Base-by-base conservation (phyloP, 805 yeast genomes). In the Starmerella scarabaei region DNA sequence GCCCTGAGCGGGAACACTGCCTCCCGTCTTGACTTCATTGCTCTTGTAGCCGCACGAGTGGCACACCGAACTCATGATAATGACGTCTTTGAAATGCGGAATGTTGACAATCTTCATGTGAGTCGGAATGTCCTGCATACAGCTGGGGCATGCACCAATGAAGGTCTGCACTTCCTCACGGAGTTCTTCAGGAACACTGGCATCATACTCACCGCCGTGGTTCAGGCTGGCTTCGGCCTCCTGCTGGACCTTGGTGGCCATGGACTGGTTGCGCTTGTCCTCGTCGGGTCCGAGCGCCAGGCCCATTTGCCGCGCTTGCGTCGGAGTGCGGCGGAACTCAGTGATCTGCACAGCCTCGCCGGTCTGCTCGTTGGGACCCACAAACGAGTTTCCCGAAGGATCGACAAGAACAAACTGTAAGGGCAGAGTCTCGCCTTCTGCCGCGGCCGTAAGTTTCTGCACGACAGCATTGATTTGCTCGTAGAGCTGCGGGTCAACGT, bases 1-100 rank as follows among this genome's bases (percentile, higher is more conserved):
- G 46, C 96, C 99, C 59, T 76, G 69, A 3, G 67, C 79, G 24
- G 98, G 96, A 35, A 91, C 79, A 7, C 80, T 93, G 53, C 99
- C 99, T 44, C 99, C 99, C 4, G 98, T 91, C 65, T 88, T 91
- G 49, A 91, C 98, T 62, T 91, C 99, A 58, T 91, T 91, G 15
- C 94, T 82, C 64, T 83, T 88, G 64, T 81, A 91, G 28, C 97
- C 98, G 64, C 99, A 91, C 47, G 73, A 64, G 24, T 78, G 86
- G 65, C 99, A 91, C 1, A 73, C 77, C 1, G 98, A 91, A 36
- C 93, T 80, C 98, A 91, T 91, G 53, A 91, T 73, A 44, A 91
- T 80, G 30, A 91, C 99, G 50, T 91, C 97, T 64, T 88, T 86
- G 72, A 91, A 91, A 63, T 91, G 97, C 17, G 99, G 99, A 50